Conservation (phyloP, 2,329 filamentous ascomycete species). For the Teratosphaeria viscida region DNA sequence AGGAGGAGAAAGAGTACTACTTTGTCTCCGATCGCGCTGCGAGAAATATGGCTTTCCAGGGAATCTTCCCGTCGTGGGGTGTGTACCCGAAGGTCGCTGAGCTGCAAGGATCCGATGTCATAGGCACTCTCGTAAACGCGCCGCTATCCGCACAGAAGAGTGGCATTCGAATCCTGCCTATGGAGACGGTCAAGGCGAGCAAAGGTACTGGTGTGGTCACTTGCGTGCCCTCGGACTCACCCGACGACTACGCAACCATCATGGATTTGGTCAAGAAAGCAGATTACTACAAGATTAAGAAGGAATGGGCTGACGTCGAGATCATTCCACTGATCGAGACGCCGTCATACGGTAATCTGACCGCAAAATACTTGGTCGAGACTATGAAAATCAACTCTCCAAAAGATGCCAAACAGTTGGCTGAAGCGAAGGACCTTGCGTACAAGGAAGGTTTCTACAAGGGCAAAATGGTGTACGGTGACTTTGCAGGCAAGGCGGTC, state of each 20-base stretch:
- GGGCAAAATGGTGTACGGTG: constrained; percentile 76
- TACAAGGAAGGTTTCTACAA: constrained; percentile 99
- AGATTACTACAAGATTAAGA: constrained; percentile 90
- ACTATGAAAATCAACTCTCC: constrained; percentile 93
- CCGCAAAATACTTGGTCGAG: constrained; percentile 74
- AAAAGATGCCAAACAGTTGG: constrained; percentile 83
- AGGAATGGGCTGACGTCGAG: constrained; percentile 89
- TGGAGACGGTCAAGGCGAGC: constrained; percentile 83
- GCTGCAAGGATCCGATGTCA: constrained; percentile 64
- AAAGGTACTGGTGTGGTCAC: constrained; percentile 97
- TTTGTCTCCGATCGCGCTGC: constrained; percentile 73
- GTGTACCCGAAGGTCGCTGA: constrained; percentile 64
- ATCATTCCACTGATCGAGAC: constrained; percentile 85
- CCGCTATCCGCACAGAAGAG: constrained; percentile 78
- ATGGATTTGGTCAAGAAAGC: constrained; percentile 87
- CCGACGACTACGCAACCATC: constrained; percentile 87
- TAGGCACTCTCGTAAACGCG: constrained; percentile 82
- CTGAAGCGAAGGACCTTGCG: constrained; percentile 87
- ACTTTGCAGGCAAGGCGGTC: constrained; percentile 79
- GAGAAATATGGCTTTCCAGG: constrained; percentile 94
- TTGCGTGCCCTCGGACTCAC: constrained; percentile 88
- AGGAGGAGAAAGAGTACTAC: constrained; percentile 57
- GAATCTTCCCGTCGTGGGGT: constrained; percentile 68
- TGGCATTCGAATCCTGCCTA: constrained; percentile 80
- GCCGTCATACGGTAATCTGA: constrained; percentile 74